phyloP scores from a whole-genome alignment of 2,329 filamentous ascomycete genomes.

The Cryphonectria japonica region DNA sequence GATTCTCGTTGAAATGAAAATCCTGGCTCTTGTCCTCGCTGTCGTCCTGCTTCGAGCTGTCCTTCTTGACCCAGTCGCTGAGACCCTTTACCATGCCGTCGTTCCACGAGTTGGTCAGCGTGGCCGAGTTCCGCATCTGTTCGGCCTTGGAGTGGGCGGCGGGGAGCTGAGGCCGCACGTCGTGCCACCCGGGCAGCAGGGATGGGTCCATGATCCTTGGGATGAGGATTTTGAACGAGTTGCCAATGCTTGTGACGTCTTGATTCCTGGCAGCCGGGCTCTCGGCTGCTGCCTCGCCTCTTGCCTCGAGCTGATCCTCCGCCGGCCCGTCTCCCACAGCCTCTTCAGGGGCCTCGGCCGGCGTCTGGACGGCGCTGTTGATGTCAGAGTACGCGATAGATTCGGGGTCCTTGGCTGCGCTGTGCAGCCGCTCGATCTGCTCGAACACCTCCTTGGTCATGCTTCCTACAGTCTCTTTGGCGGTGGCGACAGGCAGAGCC shows the following conservation, averaged over 20 bases:
- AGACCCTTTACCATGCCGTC: conserved; percentile 44
- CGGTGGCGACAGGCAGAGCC: conserved; percentile 46
- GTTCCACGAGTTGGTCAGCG: conserved; percentile 57
- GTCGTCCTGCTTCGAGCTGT: conserved; percentile 29
- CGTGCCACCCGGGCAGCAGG: conserved; percentile 56
- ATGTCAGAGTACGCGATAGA: conserved; percentile 53
- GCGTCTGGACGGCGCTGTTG: conserved; percentile 38
- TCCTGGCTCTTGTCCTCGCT: conserved; percentile 21
- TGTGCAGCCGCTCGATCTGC: conserved; percentile 52
- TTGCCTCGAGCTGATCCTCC: conserved; percentile 15
- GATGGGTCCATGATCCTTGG: conserved; percentile 58
- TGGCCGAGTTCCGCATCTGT: conserved; percentile 58
- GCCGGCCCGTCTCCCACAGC: conserved; percentile 27
- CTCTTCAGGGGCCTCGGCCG: conserved; percentile 34
- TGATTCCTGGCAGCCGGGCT: neutral
- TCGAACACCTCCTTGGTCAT: conserved; percentile 47
- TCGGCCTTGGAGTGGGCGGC: conserved; percentile 52
- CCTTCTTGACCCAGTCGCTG: conserved; percentile 47
- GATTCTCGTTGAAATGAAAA: conserved; percentile 17
- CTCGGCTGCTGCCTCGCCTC: conserved; percentile 9
- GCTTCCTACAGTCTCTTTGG: conserved; percentile 43
- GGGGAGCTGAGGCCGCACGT: conserved; percentile 46
- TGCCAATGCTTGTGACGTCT: conserved; percentile 13
- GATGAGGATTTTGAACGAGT: conserved; percentile 53
- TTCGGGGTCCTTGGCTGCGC: conserved; percentile 44